phyloP scores from a whole-genome alignment of 108 stramenopile genomes.

The Epipyxis sp. region DNA sequence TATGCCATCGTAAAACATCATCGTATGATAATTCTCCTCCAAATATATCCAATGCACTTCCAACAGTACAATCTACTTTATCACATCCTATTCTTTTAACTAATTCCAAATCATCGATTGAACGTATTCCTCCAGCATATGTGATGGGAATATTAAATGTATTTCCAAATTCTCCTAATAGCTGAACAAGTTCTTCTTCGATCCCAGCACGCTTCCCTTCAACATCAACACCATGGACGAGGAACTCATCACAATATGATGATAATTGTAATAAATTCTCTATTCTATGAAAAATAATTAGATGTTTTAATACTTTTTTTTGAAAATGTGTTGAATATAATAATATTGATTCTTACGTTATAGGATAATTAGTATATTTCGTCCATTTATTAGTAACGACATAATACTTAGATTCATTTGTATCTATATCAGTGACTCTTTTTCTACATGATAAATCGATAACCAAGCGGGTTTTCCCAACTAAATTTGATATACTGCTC shows the following conservation, averaged over 20 bases:
- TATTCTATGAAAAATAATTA: slow-evolving; percentile 44
- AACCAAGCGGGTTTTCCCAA: slow-evolving; percentile 81
- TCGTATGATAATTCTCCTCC: slow-evolving; percentile 82
- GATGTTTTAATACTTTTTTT: not conserved
- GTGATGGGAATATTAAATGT: slow-evolving; percentile 92
- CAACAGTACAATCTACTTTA: slow-evolving; percentile 86
- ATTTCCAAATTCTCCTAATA: slow-evolving; percentile 66
- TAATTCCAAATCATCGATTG: slow-evolving; percentile 75
- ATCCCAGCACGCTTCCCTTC: slow-evolving; percentile 94
- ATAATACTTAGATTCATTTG: slow-evolving; percentile 64
- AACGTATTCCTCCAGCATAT: slow-evolving; percentile 92
- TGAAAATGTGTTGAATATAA: not conserved
- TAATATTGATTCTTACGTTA: slow-evolving; percentile 26
- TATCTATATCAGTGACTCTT: slow-evolving; percentile 36
- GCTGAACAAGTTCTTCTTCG: slow-evolving; percentile 77
- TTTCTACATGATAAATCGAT: slow-evolving; percentile 85
- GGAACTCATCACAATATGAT: slow-evolving; percentile 83
- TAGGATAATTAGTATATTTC: slow-evolving; percentile 69
- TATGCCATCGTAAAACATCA: slow-evolving; percentile 87
- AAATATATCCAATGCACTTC: slow-evolving; percentile 93
- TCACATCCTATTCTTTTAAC: slow-evolving; percentile 78
- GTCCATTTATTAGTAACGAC: slow-evolving; percentile 96
- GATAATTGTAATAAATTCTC: slow-evolving; percentile 68
- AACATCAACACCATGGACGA: slow-evolving; percentile 96
- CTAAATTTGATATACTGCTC: slow-evolving; percentile 57